These are phyloP conservation scores for Eimeria maxima DNA, from an alignment of 169 alveolate species.

Conservation along the genomic window DNA sequence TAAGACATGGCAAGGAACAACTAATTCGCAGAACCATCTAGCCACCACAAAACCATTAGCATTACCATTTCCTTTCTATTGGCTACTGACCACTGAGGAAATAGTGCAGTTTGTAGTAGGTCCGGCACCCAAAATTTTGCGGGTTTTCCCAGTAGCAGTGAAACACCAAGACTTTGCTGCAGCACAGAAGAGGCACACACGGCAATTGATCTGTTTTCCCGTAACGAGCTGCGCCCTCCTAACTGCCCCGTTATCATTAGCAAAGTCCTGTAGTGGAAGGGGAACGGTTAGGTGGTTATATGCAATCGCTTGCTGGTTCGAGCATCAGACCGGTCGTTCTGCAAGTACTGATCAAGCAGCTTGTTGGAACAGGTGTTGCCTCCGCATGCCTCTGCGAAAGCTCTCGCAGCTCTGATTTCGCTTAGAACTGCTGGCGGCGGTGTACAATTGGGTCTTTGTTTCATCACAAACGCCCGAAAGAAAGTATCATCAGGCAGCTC, in stretches of 20 bases:
- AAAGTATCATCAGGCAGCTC: conserved; percentile 17
- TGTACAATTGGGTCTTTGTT: not conserved
- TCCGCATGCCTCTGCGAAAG: conserved; percentile 48
- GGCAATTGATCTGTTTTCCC: not conserved
- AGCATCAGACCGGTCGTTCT: conserved; percentile 40
- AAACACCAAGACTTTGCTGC: conserved; percentile 90
- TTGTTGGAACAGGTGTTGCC: conserved; percentile 55
- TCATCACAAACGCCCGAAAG: conserved; percentile 42
- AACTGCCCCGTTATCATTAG: not conserved
- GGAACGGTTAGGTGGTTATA: not conserved
- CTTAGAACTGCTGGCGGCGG: conserved; percentile 7
- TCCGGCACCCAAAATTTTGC: conserved; percentile 77
- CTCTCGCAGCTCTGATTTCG: conserved; percentile 23
- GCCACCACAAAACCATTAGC: not conserved
- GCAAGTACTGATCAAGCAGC: conserved; percentile 21
- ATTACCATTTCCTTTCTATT: not conserved
- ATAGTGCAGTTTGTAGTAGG: conserved; percentile 79
- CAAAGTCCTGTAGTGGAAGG: not conserved
- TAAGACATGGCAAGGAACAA: not conserved
- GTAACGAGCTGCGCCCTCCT: not conserved
- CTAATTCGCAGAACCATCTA: not conserved
- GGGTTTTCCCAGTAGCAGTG: conserved; percentile 89
- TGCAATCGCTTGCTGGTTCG: not conserved
- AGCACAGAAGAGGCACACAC: not conserved
- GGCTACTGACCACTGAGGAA: conserved; percentile 76